phyloP scores from a whole-genome alignment of 1,284 basidiomycete species.

The Leccinum pachyderme region DNA sequence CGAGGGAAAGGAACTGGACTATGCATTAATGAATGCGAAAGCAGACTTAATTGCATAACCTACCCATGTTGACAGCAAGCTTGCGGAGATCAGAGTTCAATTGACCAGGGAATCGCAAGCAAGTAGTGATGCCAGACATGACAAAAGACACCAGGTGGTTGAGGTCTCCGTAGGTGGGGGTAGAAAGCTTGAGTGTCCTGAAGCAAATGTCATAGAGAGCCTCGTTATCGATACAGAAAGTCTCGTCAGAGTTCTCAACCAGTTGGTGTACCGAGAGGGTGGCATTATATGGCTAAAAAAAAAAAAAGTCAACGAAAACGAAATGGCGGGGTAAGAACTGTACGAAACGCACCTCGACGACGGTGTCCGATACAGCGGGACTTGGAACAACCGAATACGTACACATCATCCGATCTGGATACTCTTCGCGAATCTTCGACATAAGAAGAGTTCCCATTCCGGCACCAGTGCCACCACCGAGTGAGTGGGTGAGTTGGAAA shows the following conservation, averaged over 20 bases:
- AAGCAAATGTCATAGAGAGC: slow-evolving; percentile 98
- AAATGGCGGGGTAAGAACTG: background rate
- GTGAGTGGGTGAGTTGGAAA: slow-evolving; percentile 96
- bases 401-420: slow-evolving; percentile 96
- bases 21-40: background rate
- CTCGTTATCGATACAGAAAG: slow-evolving; percentile 97
- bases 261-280: slow-evolving; percentile 94
- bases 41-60: slow-evolving; percentile 23
- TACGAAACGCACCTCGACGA: slow-evolving; percentile 71
- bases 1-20: slow-evolving; percentile 88
- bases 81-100: slow-evolving; percentile 98
- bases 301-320: background rate
- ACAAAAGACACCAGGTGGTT: slow-evolving; percentile 97
- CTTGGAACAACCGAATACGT: slow-evolving; percentile 96
- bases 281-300: slow-evolving; percentile 83
- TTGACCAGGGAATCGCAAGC: slow-evolving; percentile 97
- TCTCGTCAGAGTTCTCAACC: slow-evolving; percentile 95
- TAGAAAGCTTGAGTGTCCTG: slow-evolving; percentile 91
- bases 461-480: slow-evolving; percentile 96
- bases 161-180: slow-evolving; percentile 94
- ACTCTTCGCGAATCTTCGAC: slow-evolving; percentile 91
- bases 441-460: slow-evolving; percentile 91
- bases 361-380: slow-evolving; percentile 96
- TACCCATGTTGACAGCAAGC: slow-evolving; percentile 98
- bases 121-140: slow-evolving; percentile 97